These are phyloP conservation scores for Penicillium riverlandense DNA, from an alignment of 495 filamentous ascomycete genomes.

Conservation along the genomic window DNA sequence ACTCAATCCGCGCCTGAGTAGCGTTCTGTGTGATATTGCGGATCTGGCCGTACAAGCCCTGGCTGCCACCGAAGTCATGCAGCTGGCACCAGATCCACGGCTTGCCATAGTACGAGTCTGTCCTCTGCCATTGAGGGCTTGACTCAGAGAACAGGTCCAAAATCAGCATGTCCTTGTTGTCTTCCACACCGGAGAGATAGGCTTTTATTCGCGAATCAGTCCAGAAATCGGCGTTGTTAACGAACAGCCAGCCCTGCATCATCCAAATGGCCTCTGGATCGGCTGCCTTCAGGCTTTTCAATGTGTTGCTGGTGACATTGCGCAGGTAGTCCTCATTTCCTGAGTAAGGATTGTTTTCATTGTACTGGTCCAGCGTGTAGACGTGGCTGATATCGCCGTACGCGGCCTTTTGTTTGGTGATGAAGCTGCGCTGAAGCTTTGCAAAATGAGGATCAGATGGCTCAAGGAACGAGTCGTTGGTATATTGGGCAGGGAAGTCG, in stretches of 20 bases:
- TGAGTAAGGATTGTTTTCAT: slow-evolving; percentile 44
- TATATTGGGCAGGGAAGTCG: slow-evolving; percentile 33
- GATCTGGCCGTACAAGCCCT: slow-evolving; percentile 46
- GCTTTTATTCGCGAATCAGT: slow-evolving; percentile 41
- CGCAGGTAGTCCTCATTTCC: slow-evolving; percentile 39
- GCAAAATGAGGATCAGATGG: slow-evolving; percentile 40
- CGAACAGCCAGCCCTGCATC: slow-evolving; percentile 52
- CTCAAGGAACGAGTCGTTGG: slow-evolving; percentile 44
- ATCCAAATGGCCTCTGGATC: slow-evolving; percentile 45
- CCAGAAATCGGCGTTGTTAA: slow-evolving; percentile 38
- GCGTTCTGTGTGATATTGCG: slow-evolving; percentile 41
- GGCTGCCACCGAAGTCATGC: slow-evolving; percentile 44
- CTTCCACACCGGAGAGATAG: slow-evolving; percentile 40
- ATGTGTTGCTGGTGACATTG: slow-evolving; percentile 41
- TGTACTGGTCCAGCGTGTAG: slow-evolving; percentile 49
- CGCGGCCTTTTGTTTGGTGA: slow-evolving; percentile 37
- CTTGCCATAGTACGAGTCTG: slow-evolving; percentile 45
- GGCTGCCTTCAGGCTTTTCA: slow-evolving; percentile 37
- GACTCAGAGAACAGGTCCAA: slow-evolving; percentile 46
- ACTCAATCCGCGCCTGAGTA: slow-evolving; percentile 32
- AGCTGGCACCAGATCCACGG: slow-evolving; percentile 48
- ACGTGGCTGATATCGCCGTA: slow-evolving; percentile 45
- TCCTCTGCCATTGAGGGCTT: slow-evolving; percentile 44
- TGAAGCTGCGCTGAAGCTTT: slow-evolving; percentile 38
- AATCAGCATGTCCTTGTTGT: slow-evolving; percentile 41